These are phyloP conservation scores for Gardenia jasminoides DNA, from an alignment of 257 asterid species.

Conservation along the genomic window DNA sequence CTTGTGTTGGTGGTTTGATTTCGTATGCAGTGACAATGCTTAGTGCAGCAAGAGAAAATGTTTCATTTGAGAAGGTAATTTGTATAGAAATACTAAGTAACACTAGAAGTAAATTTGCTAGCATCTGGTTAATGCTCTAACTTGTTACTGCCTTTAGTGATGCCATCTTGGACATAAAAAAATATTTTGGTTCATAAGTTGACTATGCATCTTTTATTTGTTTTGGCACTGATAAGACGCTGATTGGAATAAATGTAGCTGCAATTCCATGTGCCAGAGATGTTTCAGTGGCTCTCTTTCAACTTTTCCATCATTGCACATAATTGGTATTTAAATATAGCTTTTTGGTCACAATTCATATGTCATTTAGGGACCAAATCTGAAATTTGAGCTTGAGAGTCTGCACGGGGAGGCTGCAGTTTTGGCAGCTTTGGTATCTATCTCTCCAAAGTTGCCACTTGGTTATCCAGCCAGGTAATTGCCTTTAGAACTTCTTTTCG, in stretches of 20 bases:
- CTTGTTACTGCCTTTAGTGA: background rate
- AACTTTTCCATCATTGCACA: background rate
- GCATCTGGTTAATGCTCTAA: background rate
- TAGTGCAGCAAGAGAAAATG: conserved; percentile 76
- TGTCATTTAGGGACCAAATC: conserved; percentile 65
- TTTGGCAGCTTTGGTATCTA: conserved; percentile 87
- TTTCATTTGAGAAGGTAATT: conserved; percentile 81
- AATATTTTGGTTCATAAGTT: too few relatives aligned
- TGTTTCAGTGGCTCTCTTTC: background rate
- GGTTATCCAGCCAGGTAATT: conserved; percentile 95
- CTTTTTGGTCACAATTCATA: conserved; percentile 22
- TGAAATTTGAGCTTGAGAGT: conserved; percentile 70
- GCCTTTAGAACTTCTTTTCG: conserved; percentile 18
- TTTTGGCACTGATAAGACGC: background rate
- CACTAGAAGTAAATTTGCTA: background rate
- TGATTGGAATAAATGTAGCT: background rate
- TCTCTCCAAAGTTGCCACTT: conserved; percentile 83
- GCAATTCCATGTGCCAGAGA: background rate
- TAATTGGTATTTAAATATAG: background rate
- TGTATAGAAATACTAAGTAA: background rate
- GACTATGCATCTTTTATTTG: background rate
- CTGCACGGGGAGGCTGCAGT: conserved; percentile 93
- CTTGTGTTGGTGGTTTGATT: conserved; percentile 93
- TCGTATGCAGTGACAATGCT: conserved; percentile 95
- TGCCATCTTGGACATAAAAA: background rate